Percentiles rank a stretch among this genome's conserved stretches.
Evolutionary conservation across 768 basidiomycete genomes (phyloP).

Genomic region (Phylloporus scabripes): DNA sequence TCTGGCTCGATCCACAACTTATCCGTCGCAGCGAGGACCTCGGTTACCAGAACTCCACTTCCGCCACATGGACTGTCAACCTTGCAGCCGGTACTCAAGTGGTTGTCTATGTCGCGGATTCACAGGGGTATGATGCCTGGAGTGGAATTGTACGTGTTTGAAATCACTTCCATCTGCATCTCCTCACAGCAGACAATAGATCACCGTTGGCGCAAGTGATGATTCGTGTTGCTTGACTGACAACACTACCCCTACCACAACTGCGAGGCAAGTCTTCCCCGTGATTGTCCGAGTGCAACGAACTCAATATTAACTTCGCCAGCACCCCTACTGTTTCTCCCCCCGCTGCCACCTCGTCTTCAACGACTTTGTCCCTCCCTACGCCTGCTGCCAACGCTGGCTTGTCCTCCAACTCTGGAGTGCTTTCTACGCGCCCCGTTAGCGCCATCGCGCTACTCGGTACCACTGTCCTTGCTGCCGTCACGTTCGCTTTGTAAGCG

Average conservation of each 20-base stretch:
- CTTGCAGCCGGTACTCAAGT: conserved; percentile 46
- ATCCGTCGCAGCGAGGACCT: conserved; percentile 47
- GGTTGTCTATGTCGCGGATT: conserved; percentile 50
- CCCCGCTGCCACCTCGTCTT: conserved; percentile 1
- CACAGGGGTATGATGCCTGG: conserved; percentile 59
- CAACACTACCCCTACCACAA: neutral
- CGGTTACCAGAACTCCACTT: conserved; percentile 45
- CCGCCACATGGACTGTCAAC: conserved; percentile 35
- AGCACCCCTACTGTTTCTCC: conserved; percentile 4
- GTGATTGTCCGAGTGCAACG: neutral
- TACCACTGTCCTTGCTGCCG: conserved; percentile 16
- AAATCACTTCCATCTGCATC: neutral
- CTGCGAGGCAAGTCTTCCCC: conserved; percentile 1
- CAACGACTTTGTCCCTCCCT: conserved; percentile 13
- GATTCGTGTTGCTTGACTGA: conserved; percentile 35
- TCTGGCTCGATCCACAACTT: neutral
- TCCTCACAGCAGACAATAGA: conserved; percentile 19
- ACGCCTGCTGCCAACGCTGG: conserved; percentile 33
- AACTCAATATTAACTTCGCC: neutral
- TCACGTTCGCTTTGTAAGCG: conserved; percentile 22
- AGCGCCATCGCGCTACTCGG: conserved; percentile 19
- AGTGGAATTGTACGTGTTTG: conserved; percentile 45
- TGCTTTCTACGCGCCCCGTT: conserved; percentile 22
- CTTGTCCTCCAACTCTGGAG: conserved; percentile 18
- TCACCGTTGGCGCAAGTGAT: conserved; percentile 32